Percentiles rank a stretch among this genome's conserved stretches.
Evolutionary conservation across 805 yeast species (phyloP).

Genomic region (Wickerhamomyces queroliae): DNA sequence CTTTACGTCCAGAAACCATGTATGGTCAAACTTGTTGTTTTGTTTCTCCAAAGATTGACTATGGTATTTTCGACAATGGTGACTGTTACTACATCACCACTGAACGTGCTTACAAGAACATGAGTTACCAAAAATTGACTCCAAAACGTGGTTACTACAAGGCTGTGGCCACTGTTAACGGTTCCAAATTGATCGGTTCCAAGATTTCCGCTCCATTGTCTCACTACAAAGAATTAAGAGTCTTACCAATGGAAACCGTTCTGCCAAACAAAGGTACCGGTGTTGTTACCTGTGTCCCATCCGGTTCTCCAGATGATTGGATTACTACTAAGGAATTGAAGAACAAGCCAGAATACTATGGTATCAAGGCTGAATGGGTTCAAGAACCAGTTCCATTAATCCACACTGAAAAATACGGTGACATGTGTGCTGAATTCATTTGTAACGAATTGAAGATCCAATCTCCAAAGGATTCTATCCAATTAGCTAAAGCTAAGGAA

Average conservation of each 20-base stretch:
- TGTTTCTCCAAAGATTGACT: conserved; percentile 89
- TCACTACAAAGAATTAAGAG: conserved; percentile 59
- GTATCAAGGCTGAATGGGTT: conserved; percentile 84
- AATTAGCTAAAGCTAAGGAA: conserved; percentile 90
- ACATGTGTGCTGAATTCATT: conserved; percentile 75
- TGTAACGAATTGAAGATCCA: conserved; percentile 86
- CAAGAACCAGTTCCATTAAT: conserved; percentile 70
- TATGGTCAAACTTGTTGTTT: conserved; percentile 98
- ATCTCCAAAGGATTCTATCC: conserved; percentile 87
- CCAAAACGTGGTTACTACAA: conserved; percentile 78
- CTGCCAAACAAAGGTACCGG: conserved; percentile 96
- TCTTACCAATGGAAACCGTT: conserved; percentile 97
- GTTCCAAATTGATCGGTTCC: conserved; percentile 78
- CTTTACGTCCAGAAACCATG: conserved; percentile 98
- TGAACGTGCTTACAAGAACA: conserved; percentile 93
- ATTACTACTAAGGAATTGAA: conserved; percentile 79
- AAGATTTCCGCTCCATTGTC: conserved; percentile 83
- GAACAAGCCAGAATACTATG: conserved; percentile 87
- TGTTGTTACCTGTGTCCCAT: conserved; percentile 97
- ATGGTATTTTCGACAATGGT: conserved; percentile 88
- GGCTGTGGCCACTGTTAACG: conserved; percentile 55
- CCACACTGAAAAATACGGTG: conserved; percentile 81
- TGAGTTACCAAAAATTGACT: conserved; percentile 91
- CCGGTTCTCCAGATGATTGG: conserved; percentile 98
- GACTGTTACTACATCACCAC: conserved; percentile 76